A percentile compares a stretch with the other conserved stretches of the same genome.
Evolutionary conservation across 306 rosid genomes (phyloP).

Genomic region (Trichosanthes cucumerina): DNA sequence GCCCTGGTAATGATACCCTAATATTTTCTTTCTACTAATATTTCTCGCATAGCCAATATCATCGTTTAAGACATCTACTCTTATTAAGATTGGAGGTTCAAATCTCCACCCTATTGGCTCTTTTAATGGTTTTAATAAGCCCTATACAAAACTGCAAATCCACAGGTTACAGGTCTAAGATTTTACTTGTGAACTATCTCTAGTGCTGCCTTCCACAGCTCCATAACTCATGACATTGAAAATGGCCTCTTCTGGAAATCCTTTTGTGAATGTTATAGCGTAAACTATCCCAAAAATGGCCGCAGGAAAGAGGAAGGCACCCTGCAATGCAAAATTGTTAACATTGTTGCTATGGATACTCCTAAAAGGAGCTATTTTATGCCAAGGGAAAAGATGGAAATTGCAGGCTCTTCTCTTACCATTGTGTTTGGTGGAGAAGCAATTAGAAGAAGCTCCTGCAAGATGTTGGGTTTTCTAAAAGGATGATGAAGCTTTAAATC

Average conservation of each 20-base stretch:
- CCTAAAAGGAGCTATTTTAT: background rate
- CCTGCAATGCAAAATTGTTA: constrained; percentile 2
- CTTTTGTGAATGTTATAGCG: background rate
- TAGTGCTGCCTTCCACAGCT: constrained; percentile 18
- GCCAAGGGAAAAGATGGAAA: background rate
- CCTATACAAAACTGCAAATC: background rate
- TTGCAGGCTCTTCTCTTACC: background rate
- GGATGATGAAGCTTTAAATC: background rate
- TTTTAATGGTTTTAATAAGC: background rate
- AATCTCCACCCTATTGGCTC: background rate
- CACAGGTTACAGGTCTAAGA: background rate
- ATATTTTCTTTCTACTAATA: background rate
- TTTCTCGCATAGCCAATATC: no score
- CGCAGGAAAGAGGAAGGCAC: background rate
- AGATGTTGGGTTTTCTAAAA: background rate
- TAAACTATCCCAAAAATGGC: background rate
- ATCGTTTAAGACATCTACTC: no score
- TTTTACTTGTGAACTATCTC: constrained; percentile 17
- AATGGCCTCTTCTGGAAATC: background rate
- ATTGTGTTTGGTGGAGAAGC: background rate
- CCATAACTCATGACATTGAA: constrained; percentile 23
- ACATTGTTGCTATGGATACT: background rate
- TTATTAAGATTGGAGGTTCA: no score
- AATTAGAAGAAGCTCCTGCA: background rate
- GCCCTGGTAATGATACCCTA: background rate